Evolutionary conservation across 2,329 filamentous ascomycete genomes (phyloP), one percentile per base, ranked within the genome.

Genomic region (Lachnellula willkommii): DNA sequence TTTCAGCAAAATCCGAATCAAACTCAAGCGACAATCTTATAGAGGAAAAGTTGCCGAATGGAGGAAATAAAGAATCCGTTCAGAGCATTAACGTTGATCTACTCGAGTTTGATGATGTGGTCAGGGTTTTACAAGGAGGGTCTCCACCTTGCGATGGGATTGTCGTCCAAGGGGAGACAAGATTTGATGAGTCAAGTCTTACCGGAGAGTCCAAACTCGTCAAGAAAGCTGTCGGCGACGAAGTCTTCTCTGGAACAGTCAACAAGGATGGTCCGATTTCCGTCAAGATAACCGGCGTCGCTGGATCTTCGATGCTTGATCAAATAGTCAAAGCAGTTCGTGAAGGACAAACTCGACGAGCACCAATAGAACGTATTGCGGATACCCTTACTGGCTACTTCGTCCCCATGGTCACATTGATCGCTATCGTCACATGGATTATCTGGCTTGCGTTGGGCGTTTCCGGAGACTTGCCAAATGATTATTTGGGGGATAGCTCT

Each of bases 181-280:
- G 76, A 50, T 96, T 96, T 66, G 90, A 96, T 67, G 93, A 97
- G 70, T 92, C 90, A 11, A 95, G 90, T 59, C 77, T 97, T 58
- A 96, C 93, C 1, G 88, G 88, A 52, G 88, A 92, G 71, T 88
- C 88, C 14, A 79, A 80, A 6, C 80, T 80, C 0, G 81, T 91
- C 54, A 78, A 77, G 65, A 92, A 92, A 72, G 59, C 50, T 0
- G 63, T 74, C 2, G 85, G 83, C 3, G 87, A 90, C 56, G 73
- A 76, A 15, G 83, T 91, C 2, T 91, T 80, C 63, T 82, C 87
- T 0, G 88, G 88, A 15, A 91, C 89, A 0, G 77, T 91, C 68
- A 92, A 92, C 72, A 86, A 87, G 66, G 84, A 78, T 5, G 70
- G 77, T 0, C 79, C 87, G 0, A 69, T 91, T 15, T 77, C 82